Evolutionary conservation across 2,329 filamentous ascomycete species (phyloP).

Genomic region (Epichloe sp.): DNA sequence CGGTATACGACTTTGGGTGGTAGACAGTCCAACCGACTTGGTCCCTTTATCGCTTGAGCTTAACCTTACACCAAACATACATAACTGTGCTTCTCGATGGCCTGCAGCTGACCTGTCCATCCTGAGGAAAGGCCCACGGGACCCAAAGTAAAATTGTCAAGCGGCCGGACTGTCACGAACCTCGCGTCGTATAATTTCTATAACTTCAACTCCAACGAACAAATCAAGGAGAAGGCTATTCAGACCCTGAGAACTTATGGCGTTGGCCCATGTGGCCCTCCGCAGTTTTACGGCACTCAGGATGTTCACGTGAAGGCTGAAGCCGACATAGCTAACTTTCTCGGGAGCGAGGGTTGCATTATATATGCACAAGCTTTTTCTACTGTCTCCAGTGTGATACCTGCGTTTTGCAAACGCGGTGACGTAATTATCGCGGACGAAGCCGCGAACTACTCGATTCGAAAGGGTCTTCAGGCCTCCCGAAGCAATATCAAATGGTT

Average conservation of each 20-base stretch:
- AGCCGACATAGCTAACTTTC: slow-evolving; percentile 77
- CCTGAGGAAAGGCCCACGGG: slow-evolving; percentile 59
- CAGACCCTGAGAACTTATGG: slow-evolving; percentile 89
- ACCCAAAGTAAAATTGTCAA: slow-evolving; percentile 77
- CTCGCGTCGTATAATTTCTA: slow-evolving; percentile 95
- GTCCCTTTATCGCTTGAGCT: background rate
- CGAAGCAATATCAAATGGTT: slow-evolving; percentile 88
- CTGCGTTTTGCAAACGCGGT: slow-evolving; percentile 90
- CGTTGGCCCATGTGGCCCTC: slow-evolving; percentile 90
- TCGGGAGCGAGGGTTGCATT: slow-evolving; percentile 81
- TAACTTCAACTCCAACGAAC: slow-evolving; percentile 88
- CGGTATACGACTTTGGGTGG: background rate
- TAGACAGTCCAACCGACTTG: background rate
- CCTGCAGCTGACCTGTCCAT: background rate
- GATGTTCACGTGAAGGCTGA: slow-evolving; percentile 98
- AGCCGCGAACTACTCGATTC: slow-evolving; percentile 84
- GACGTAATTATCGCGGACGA: slow-evolving; percentile 95
- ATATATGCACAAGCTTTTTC: slow-evolving; percentile 95
- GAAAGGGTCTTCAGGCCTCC: slow-evolving; percentile 87
- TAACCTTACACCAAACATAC: background rate
- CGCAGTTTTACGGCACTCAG: slow-evolving; percentile 95
- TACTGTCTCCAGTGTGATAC: slow-evolving; percentile 93
- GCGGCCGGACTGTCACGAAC: slow-evolving; percentile 82
- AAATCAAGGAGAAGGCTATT: slow-evolving; percentile 88
- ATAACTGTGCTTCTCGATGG: background rate